Conservation (phyloP, 164 flowering plant species). For the Annona cherimola region DNA sequence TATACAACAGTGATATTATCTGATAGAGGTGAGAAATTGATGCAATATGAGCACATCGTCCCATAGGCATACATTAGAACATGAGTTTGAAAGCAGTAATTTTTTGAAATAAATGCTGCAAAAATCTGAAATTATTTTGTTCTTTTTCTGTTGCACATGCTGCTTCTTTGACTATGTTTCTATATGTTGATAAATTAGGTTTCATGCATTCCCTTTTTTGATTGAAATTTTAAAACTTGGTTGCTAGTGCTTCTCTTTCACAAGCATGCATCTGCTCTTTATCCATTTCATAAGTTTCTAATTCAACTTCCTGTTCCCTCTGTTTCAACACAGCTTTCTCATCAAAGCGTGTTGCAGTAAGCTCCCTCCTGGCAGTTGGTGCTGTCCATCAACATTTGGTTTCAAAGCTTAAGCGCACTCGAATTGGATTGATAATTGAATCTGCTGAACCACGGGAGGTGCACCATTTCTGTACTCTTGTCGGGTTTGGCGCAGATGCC, state of each 20-base stretch:
- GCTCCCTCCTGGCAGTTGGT: constrained; percentile 97
- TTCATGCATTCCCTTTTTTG: not conserved
- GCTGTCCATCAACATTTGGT: constrained; percentile 97
- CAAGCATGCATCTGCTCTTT: not conserved
- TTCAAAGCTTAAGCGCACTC: constrained; percentile 85
- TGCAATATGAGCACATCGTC: not conserved
- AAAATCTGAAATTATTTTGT: not conserved
- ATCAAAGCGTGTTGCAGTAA: constrained; percentile 80
- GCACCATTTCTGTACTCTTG: constrained; percentile 97
- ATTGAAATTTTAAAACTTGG: not conserved
- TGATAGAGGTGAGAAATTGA: constrained; percentile 70
- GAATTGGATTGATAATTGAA: constrained; percentile 75
- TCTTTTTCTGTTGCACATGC: not conserved
- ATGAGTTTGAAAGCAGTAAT: not conserved
- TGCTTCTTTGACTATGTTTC: not conserved
- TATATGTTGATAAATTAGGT: not conserved
- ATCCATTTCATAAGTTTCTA: not conserved
- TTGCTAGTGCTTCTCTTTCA: not conserved
- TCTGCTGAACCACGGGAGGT: constrained; percentile 99
- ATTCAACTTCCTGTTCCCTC: not conserved
- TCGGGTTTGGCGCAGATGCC: constrained; percentile 99
- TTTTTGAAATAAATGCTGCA: too few relatives aligned
- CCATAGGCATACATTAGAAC: not conserved
- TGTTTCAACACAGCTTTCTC: constrained; percentile 67
- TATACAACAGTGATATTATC: constrained; percentile 84